These are phyloP conservation scores for Agastache rugosa DNA, from an alignment of 257 asterid species.

Conservation along the genomic window DNA sequence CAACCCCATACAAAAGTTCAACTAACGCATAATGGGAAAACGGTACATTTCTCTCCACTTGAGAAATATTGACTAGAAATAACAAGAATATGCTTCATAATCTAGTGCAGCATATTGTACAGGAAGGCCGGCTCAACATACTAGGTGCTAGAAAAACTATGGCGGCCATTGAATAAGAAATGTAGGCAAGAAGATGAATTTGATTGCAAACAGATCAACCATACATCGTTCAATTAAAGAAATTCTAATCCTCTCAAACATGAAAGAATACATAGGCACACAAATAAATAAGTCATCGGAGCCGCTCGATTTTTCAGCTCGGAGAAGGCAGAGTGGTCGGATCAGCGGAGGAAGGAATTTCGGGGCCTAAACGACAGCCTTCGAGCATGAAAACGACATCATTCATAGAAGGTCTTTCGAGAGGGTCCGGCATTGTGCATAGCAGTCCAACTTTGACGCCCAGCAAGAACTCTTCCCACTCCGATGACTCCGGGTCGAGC, in stretches of 20 bases:
- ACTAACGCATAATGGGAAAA: not conserved
- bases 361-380: slow-evolving; percentile 75
- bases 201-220: not conserved
- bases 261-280: slow-evolving; percentile 42
- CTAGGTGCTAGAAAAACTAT: not conserved
- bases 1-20: not conserved
- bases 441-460: slow-evolving; percentile 80
- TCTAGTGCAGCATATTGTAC: not conserved
- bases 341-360: slow-evolving; percentile 74
- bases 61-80: not conserved
- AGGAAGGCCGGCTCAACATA: not conserved
- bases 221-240: not conserved
- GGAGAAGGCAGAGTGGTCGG: slow-evolving; percentile 73
- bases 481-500: slow-evolving; percentile 81
- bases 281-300: slow-evolving; percentile 1
- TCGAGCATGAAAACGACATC: slow-evolving; percentile 85
- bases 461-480: slow-evolving; percentile 81
- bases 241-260: slow-evolving; percentile 30
- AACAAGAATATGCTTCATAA: not conserved
- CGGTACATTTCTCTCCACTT: slow-evolving; percentile 1
- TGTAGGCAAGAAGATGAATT: not conserved
- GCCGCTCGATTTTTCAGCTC: slow-evolving; percentile 13
- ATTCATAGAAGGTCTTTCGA: slow-evolving; percentile 70
- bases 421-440: slow-evolving; percentile 79
- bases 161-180: slow-evolving; percentile 1